These are phyloP conservation scores for Hordeum marinum DNA, from an alignment of 176 grass and related monocot species.

Conservation along the genomic window DNA sequence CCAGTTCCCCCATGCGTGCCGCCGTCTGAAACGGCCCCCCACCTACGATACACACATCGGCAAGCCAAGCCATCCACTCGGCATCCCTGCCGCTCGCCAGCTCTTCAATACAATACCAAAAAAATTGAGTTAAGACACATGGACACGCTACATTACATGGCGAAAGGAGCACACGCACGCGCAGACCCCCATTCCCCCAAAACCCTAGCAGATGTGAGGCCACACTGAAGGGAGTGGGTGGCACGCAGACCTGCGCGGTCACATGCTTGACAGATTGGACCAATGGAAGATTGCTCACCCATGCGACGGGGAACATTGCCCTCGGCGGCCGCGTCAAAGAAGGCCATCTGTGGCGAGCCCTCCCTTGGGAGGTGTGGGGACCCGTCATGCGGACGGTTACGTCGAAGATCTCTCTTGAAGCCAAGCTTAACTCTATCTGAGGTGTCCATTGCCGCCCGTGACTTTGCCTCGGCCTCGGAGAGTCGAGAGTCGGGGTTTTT, in stretches of 20 bases:
- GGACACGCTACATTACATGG: too few species aligned
- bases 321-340: conserved; percentile 27
- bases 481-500: background rate
- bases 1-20: conserved; percentile 6
- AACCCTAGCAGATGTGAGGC: too few species aligned
- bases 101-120: background rate
- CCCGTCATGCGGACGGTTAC: background rate
- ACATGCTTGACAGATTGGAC: too few species aligned
- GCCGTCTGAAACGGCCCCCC: conserved; percentile 13
- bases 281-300: background rate
- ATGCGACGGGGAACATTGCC: conserved; percentile 10
- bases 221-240: too few species aligned
- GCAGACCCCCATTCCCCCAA: background rate
- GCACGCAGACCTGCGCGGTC: background rate
- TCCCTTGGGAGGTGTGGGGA: background rate
- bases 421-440: background rate
- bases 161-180: too few species aligned
- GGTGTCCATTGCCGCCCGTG: background rate
- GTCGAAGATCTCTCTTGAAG: background rate
- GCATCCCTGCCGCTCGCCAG: background rate
- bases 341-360: conserved; percentile 1
- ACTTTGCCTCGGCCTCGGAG: too few species aligned
- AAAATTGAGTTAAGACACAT: background rate
- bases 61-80: conserved; percentile 3
- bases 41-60: background rate